These are phyloP conservation scores for Solanum hybrid DNA, from an alignment of 305 asterid species.

Conservation along the genomic window DNA sequence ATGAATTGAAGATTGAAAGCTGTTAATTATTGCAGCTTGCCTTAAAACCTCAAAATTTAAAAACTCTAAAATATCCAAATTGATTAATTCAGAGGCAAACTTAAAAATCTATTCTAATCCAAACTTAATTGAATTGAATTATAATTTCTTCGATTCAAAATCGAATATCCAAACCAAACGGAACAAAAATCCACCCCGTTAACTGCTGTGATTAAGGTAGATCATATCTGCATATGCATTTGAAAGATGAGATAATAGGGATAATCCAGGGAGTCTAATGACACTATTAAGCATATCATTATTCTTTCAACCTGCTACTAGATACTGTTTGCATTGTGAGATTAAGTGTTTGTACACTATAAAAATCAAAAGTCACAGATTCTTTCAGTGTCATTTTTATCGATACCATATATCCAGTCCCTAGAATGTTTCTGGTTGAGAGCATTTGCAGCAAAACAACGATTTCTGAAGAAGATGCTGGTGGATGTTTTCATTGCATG, in stretches of 20 bases:
- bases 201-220: background rate
- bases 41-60: too few relatives aligned
- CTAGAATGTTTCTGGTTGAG: background rate
- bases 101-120: background rate
- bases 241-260: background rate
- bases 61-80: too few relatives aligned
- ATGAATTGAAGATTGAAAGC: background rate
- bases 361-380: background rate
- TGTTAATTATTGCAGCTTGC: too few relatives aligned
- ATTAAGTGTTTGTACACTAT: background rate
- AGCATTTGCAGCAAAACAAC: background rate
- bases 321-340: background rate
- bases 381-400: background rate
- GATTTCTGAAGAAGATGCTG: background rate
- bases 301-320: background rate
- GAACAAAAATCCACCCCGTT: too few relatives aligned
- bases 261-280: background rate
- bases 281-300: background rate
- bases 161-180: too few relatives aligned
- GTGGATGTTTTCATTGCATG: background rate
- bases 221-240: background rate
- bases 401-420: background rate
- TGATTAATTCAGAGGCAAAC: too few relatives aligned
- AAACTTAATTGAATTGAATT: background rate
- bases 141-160: too few relatives aligned